Evolutionary conservation across 164 flowering plant species (phyloP).

Genomic region (Stephania japonica): DNA sequence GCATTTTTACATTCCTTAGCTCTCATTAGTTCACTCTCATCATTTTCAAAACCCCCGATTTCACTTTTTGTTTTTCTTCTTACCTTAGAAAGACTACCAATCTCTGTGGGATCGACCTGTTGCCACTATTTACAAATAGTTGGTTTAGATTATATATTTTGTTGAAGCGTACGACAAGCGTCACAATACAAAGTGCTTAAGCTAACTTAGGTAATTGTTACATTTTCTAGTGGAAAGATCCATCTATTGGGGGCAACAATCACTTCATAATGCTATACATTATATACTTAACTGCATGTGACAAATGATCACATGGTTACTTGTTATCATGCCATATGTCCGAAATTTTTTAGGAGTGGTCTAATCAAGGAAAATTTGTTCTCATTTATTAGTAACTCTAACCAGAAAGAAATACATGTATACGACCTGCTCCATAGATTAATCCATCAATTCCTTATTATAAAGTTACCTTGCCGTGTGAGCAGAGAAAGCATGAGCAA

Average conservation of each 20-base stretch:
- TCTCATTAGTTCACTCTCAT: too few species aligned
- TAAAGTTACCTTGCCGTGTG: conserved; percentile 70
- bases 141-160: too few species aligned
- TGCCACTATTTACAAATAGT: too few species aligned
- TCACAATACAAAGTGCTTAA: background rate
- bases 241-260: background rate
- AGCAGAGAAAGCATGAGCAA: conserved; percentile 97
- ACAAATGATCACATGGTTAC: background rate
- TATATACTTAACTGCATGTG: background rate
- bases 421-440: background rate
- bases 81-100: too few species aligned
- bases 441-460: background rate
- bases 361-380: background rate
- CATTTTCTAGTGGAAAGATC: background rate
- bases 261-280: background rate
- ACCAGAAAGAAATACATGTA: background rate
- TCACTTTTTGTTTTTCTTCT: too few species aligned
- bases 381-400: background rate
- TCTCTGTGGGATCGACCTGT: too few species aligned
- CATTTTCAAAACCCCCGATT: too few species aligned
- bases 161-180: too few species aligned
- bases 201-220: background rate
- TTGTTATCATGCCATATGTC: background rate
- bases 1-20: too few species aligned
- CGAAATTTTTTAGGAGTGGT: background rate